A percentile compares a stretch with the other conserved stretches of the same genome.
Conservation (phyloP, 768 basidiomycete genomes). For the Coprinellus micaceus region DNA sequence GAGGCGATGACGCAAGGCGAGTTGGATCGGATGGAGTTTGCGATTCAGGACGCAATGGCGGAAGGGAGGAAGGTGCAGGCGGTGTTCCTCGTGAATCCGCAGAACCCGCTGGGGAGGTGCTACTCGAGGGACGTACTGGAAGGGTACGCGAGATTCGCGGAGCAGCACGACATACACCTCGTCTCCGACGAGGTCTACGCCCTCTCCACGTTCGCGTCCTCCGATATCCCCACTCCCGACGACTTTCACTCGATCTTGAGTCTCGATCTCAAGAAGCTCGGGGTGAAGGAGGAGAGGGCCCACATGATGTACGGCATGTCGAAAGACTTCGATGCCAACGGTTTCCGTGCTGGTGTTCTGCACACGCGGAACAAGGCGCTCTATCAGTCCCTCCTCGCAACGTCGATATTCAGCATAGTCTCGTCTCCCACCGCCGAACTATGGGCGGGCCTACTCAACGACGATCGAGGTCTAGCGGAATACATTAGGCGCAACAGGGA, state of each 20-base stretch:
- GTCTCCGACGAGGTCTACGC: slow-evolving; percentile 30
- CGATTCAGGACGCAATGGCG: slow-evolving; percentile 12
- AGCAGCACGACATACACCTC: slow-evolving; percentile 24
- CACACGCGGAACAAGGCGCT: slow-evolving; percentile 16
- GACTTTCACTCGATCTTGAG: slow-evolving; percentile 22
- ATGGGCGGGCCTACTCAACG: slow-evolving; percentile 21
- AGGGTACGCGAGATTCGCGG: slow-evolving; percentile 16
- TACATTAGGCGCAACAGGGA: slow-evolving; percentile 18
- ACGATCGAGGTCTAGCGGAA: slow-evolving; percentile 13
- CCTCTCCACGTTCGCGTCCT: slow-evolving; percentile 19
- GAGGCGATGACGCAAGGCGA: slow-evolving; percentile 15
- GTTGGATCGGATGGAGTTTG: slow-evolving; percentile 17
- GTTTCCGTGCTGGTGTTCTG: slow-evolving; percentile 24
- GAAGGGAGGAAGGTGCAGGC: slow-evolving; percentile 19
- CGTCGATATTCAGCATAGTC: slow-evolving; percentile 18
- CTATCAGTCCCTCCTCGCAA: slow-evolving; percentile 15
- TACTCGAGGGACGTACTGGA: slow-evolving; percentile 18
- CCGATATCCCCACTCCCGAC: slow-evolving; percentile 15
- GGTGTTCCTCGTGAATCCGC: slow-evolving; percentile 27
- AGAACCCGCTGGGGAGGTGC: slow-evolving; percentile 25
- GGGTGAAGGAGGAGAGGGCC: slow-evolving; percentile 20
- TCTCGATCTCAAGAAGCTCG: slow-evolving; percentile 15
- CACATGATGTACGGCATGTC: slow-evolving; percentile 28
- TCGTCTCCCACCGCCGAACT: slow-evolving; percentile 20
- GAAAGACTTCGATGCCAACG: slow-evolving; percentile 28